Evolutionary conservation across 73 alveolate species (phyloP).

Genomic region (Urostyla sp.): DNA sequence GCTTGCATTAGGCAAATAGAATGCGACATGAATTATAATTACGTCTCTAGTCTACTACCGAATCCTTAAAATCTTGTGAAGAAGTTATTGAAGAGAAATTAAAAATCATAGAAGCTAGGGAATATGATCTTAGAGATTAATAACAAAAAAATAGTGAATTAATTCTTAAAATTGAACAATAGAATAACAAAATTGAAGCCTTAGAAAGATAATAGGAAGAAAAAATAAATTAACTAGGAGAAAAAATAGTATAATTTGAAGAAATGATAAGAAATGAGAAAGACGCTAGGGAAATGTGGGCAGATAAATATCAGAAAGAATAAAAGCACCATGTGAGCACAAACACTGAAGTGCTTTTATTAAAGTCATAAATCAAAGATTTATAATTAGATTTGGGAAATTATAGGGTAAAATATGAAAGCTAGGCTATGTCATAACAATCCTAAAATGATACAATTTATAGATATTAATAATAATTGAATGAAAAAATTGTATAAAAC

Average conservation of each 20-base stretch:
- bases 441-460: neutral
- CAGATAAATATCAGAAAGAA: constrained; percentile 62
- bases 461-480: neutral
- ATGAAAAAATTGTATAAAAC: neutral
- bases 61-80: neutral
- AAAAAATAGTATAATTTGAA: constrained; percentile 5
- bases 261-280: constrained; percentile 32
- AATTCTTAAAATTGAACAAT: neutral
- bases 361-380: constrained; percentile 35
- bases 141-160: neutral
- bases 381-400: constrained; percentile 23
- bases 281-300: constrained; percentile 62
- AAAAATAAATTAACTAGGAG: neutral
- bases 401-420: neutral
- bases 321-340: neutral
- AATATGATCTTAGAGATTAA: neutral
- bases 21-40: constrained; percentile 66
- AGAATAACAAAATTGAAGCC: neutral
- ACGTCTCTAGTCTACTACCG: constrained; percentile 25
- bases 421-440: neutral
- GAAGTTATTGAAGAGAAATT: constrained; percentile 30
- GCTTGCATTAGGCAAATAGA: constrained; percentile 50
- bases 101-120: neutral
- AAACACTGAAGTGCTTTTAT: neutral
- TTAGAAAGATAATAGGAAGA: neutral